phyloP scores from a whole-genome alignment of 805 yeast species.

The Starmerella floris region DNA sequence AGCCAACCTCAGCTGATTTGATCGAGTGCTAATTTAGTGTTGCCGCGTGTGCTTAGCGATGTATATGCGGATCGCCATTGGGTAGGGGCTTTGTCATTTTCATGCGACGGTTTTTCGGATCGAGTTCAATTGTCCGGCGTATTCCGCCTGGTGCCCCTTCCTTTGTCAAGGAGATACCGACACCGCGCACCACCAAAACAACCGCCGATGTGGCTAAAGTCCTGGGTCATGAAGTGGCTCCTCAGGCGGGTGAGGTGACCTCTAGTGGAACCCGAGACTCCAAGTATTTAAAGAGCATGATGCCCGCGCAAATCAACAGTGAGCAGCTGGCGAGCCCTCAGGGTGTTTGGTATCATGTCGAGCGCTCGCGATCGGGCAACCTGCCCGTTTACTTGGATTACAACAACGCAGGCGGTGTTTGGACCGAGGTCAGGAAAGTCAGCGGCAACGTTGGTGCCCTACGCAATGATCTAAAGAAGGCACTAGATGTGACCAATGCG shows the following conservation, averaged over 20 bases:
- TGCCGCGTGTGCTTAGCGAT: too few species aligned
- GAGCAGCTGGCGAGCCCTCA: conserved; percentile 2
- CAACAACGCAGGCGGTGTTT: conserved; percentile 46
- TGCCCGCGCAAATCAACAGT: conserved; percentile 7
- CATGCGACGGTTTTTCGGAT: conserved; percentile 16
- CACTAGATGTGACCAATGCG: conserved; percentile 35
- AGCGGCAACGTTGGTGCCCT: conserved; percentile 55
- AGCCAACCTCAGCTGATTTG: too few species aligned
- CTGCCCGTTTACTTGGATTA: conserved; percentile 69
- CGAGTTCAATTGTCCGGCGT: conserved; percentile 4
- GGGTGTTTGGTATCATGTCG: conserved; percentile 18
- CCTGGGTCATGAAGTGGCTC: conserved; percentile 1
- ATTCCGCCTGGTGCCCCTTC: conserved; percentile 14
- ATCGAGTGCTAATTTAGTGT: too few species aligned
- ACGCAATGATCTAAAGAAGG: conserved; percentile 47
- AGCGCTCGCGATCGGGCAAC: conserved; percentile 36
- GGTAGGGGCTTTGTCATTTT: neutral
- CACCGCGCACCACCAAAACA: conserved; percentile 36
- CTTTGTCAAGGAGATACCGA: conserved; percentile 30
- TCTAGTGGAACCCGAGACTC: too few species aligned
- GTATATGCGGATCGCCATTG: too few species aligned
- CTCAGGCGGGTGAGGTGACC: neutral
- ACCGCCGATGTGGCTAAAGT: conserved; percentile 11
- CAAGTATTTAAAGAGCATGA: conserved; percentile 6
- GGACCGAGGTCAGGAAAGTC: conserved; percentile 61